A percentile compares a stretch with the other conserved stretches of the same genome.
These are phyloP conservation scores for Globisporangium recalcitrans DNA, from an alignment of 352 stramenopile genomes.

Conservation along the genomic window DNA sequence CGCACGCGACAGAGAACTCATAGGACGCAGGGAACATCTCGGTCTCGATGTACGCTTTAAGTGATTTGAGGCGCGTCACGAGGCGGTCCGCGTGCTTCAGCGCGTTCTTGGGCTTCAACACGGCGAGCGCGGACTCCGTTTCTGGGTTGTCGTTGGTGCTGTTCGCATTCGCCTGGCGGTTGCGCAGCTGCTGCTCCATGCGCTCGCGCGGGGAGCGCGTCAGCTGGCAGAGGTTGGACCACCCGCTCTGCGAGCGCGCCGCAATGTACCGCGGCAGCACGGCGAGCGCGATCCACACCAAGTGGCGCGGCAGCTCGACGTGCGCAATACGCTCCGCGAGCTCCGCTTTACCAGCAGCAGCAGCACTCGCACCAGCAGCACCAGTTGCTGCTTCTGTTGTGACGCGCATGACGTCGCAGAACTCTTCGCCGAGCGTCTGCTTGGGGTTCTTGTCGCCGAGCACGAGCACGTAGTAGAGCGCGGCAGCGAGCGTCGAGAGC, in stretches of 20 bases:
- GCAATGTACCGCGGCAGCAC: constrained; percentile 60
- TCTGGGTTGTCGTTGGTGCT: constrained; percentile 1
- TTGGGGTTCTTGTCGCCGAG: constrained; percentile 50
- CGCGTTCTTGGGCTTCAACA: constrained; percentile 13
- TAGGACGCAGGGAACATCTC: constrained; percentile 49
- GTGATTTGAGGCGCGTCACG: constrained; percentile 39
- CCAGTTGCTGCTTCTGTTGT: constrained; percentile 9
- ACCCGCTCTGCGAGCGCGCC: constrained; percentile 59
- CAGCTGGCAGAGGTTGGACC: constrained; percentile 61
- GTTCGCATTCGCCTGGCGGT: constrained; percentile 29
- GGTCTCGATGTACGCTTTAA: constrained; percentile 33
- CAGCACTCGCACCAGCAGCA: not conserved
- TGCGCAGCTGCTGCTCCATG: constrained; percentile 72
- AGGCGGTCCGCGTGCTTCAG: constrained; percentile 39
- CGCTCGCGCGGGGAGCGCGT: constrained; percentile 61
- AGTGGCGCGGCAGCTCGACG: constrained; percentile 33
- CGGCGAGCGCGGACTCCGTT: not conserved
- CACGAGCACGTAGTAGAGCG: constrained; percentile 66
- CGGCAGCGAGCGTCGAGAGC: constrained; percentile 47
- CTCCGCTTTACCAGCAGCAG: not conserved
- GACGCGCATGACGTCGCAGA: constrained; percentile 78
- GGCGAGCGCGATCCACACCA: constrained; percentile 50
- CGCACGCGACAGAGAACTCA: constrained; percentile 42
- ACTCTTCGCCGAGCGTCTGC: constrained; percentile 86
- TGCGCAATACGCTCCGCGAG: constrained; percentile 16